Evolutionary conservation across 192 early-diverging fungal species (phyloP), one percentile per base, ranked within the genome.

Genomic region (Podila clonocystis): DNA sequence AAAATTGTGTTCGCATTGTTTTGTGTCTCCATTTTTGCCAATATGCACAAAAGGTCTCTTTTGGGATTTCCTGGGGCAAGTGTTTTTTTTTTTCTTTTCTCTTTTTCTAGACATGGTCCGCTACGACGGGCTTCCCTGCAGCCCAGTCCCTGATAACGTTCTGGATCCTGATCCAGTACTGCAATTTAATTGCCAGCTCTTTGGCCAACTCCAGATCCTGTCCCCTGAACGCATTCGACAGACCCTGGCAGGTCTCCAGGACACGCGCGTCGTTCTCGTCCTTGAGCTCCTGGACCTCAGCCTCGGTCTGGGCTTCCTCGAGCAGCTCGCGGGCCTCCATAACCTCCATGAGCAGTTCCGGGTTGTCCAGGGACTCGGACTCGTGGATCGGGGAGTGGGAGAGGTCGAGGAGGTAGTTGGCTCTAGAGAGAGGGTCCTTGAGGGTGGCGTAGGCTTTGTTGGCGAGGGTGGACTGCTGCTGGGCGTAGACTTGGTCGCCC

Each of bases 381-480:
- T 96, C 94, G 41, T 85, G 74, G 12, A 94, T 85, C 20, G 85
- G 75, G 2, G 86, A 60, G 7, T 84, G 88, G 4, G 86, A 58
- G 31, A 93, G 85, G 28, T 89, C 82, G 49, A 97, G 87, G 67
- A 97, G 84, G 50, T 97, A 97, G 52, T 91, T 87, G 12, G 96
- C 94, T 12, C 96, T 87, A 15, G 82, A 66, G n/a, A 97, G 86
- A 6, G 95, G 96, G 33, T 95, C 91, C 36, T 88, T 79, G 26
- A 97, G 83, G 20, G 91, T 91, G 26, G 94, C 83, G 65, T 95
- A 96, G 13, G 93, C 96, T 70, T 96, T 94, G 88, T 97, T 97
- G 55, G 95, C 89, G 69, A 92, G 90, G 4, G 94, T 88, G 0
- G 95, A 96, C 64, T 94, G 95, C 31, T 79, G 75, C 30, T 92